phyloP scores from a whole-genome alignment of 148 eudicot genomes.

The Arctostaphylos glauca region DNA sequence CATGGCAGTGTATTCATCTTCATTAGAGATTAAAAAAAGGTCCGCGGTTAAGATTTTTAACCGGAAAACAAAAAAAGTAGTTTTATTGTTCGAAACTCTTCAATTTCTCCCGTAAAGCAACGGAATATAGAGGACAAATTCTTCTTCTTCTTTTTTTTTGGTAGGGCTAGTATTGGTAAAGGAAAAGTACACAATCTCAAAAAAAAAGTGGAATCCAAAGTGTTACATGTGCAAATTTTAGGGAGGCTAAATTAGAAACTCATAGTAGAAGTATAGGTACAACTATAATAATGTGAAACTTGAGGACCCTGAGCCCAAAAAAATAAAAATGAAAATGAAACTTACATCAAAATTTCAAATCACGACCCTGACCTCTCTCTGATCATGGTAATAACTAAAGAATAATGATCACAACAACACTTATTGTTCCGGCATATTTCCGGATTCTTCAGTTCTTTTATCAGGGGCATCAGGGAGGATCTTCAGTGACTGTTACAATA shows the following conservation, averaged over 20 bases:
- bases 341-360: background rate
- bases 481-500: slow-evolving; percentile 33
- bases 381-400: background rate
- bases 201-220: background rate
- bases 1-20: no score
- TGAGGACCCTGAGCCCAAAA: background rate
- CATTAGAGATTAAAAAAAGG: no score
- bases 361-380: background rate
- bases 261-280: no score
- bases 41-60: no score
- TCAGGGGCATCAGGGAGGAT: slow-evolving; percentile 39
- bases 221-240: background rate
- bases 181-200: background rate
- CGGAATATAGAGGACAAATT: no score
- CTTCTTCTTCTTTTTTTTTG: no score
- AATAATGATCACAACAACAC: background rate
- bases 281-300: background rate
- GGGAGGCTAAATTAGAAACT: background rate
- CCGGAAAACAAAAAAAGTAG: no score
- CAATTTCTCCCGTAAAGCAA: no score
- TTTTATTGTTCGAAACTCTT: no score
- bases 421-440: background rate
- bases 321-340: background rate
- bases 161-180: no score
- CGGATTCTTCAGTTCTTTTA: slow-evolving; percentile 5